phyloP scores from a whole-genome alignment of 306 rosid genomes.

The Vigna mungo region DNA sequence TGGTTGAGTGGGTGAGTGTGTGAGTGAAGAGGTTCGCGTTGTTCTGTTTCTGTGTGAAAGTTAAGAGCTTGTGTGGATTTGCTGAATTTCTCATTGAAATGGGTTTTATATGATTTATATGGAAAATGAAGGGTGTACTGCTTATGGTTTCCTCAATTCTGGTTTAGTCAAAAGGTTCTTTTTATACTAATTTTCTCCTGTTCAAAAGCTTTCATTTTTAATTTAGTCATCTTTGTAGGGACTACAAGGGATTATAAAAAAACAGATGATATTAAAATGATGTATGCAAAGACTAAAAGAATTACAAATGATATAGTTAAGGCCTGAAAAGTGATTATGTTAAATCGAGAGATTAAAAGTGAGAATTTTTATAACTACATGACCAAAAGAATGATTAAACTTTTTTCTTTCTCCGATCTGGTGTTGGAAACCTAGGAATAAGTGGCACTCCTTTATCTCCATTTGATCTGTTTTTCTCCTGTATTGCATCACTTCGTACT shows the following conservation, averaged over 20 bases:
- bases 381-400: too few relatives aligned
- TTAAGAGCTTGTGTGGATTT: not conserved
- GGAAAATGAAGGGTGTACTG: slow-evolving; percentile 7
- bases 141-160: not conserved
- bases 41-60: slow-evolving; percentile 27
- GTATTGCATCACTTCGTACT: not conserved
- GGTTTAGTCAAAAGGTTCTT: not conserved
- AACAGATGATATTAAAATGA: not conserved
- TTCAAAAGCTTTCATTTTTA: too few relatives aligned
- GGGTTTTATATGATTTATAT: not conserved
- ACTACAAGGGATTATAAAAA: too few relatives aligned
- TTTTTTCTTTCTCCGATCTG: not conserved
- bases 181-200: not conserved
- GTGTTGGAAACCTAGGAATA: slow-evolving; percentile 25
- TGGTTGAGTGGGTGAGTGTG: slow-evolving; percentile 5
- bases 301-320: too few relatives aligned
- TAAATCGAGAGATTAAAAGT: too few relatives aligned
- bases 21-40: not conserved
- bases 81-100: not conserved
- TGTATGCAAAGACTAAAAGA: not conserved
- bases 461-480: slow-evolving; percentile 22
- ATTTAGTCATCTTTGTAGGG: too few relatives aligned
- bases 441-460: slow-evolving; percentile 3
- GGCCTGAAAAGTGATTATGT: not conserved
- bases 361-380: too few relatives aligned